A percentile compares a stretch with the other conserved stretches of the same genome.
phyloP scores from a whole-genome alignment of 1,284 basidiomycete species.

The Cryptococcus deneoformans region DNA sequence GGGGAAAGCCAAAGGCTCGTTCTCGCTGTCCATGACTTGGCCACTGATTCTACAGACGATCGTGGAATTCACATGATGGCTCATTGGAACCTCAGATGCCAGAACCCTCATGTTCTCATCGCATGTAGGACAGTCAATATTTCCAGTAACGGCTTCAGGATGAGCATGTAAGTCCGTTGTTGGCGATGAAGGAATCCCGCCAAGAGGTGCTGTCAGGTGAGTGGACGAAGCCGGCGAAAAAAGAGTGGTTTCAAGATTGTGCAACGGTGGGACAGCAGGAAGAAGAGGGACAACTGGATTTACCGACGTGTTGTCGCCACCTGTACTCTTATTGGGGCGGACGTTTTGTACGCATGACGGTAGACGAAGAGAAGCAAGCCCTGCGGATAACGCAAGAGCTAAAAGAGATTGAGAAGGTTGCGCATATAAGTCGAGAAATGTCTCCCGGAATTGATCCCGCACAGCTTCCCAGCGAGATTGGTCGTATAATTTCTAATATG shows the following conservation, averaged over 20 bases:
- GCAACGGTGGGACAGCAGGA: slow-evolving; percentile 34
- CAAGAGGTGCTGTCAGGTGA: slow-evolving; percentile 15
- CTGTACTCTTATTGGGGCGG: background rate
- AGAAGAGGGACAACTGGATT: slow-evolving; percentile 20
- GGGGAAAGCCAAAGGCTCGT: slow-evolving; percentile 87
- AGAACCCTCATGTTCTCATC: slow-evolving; percentile 70
- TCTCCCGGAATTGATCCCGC: slow-evolving; percentile 71
- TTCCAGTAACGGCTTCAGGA: slow-evolving; percentile 56
- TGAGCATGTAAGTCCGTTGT: slow-evolving; percentile 22
- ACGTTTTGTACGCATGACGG: slow-evolving; percentile 61
- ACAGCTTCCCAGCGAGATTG: slow-evolving; percentile 69
- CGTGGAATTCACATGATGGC: slow-evolving; percentile 91
- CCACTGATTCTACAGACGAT: slow-evolving; percentile 90
- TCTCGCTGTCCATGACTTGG: slow-evolving; percentile 90
- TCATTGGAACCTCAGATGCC: slow-evolving; percentile 82
- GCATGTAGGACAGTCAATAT: slow-evolving; percentile 90
- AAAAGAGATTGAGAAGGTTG: slow-evolving; percentile 82
- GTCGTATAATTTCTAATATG: slow-evolving; percentile 72
- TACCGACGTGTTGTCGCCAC: background rate
- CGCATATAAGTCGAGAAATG: slow-evolving; percentile 79
- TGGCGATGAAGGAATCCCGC: slow-evolving; percentile 7
- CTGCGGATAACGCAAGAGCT: slow-evolving; percentile 81
- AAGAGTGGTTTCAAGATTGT: slow-evolving; percentile 24
- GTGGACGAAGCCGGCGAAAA: slow-evolving; percentile 9
- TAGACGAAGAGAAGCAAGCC: slow-evolving; percentile 79